A percentile compares a stretch with the other conserved stretches of the same genome.
Evolutionary conservation across 495 filamentous ascomycete species (phyloP).

Genomic region (Penicillium flavigenum): DNA sequence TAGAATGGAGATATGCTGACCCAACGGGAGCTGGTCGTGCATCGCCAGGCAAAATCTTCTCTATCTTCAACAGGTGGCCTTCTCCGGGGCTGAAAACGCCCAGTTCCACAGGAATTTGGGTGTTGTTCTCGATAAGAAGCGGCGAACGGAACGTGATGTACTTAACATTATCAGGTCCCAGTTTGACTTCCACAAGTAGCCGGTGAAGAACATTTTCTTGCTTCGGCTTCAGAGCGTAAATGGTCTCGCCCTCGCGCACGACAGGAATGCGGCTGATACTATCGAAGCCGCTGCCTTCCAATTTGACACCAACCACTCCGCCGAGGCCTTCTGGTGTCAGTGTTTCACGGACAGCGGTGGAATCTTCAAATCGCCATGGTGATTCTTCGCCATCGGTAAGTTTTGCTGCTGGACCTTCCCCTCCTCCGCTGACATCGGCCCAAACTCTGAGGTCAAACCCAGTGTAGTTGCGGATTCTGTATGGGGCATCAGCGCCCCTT

Average conservation of each 20-base stretch:
- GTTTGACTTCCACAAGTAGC: conserved; percentile 85
- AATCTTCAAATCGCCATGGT: conserved; percentile 95
- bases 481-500: conserved; percentile 85
- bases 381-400: conserved; percentile 85
- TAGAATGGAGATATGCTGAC: conserved; percentile 82
- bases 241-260: conserved; percentile 85
- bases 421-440: conserved; percentile 65
- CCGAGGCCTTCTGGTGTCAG: conserved; percentile 77
- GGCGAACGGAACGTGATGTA: conserved; percentile 96
- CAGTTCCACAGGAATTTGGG: conserved; percentile 91
- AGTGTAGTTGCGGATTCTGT: conserved; percentile 90
- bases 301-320: conserved; percentile 73
- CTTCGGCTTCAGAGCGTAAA: conserved; percentile 81
- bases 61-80: conserved; percentile 91
- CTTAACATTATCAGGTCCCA: conserved; percentile 92
- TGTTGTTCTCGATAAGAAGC: conserved; percentile 95
- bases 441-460: conserved; percentile 86
- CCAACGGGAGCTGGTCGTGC: conserved; percentile 89
- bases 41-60: conserved; percentile 93
- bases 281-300: conserved; percentile 94
- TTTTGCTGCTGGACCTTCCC: conserved; percentile 69
- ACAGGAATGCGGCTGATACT: conserved; percentile 83
- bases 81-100: conserved; percentile 89
- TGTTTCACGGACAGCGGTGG: conserved; percentile 89
- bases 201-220: conserved; percentile 84